Evolutionary conservation across 1,139 yeast genomes (phyloP), one percentile per base, ranked within the genome.

Genomic region (Magnusiomyces suaveolens): DNA sequence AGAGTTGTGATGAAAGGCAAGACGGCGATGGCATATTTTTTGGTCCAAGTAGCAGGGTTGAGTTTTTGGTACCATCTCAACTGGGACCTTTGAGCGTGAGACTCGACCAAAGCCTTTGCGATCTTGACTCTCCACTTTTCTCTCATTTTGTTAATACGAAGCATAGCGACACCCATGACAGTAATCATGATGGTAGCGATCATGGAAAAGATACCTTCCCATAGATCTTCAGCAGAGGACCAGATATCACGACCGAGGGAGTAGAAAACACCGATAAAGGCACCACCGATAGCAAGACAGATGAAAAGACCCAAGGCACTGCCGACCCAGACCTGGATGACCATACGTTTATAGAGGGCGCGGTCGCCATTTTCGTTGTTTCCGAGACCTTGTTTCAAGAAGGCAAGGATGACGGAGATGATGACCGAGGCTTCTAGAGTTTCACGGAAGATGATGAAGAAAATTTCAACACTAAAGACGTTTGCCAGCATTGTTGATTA

Each of bases 71-170:
- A 63, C 59, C 60, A 62, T 50, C 61, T 60, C 43, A 63, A 67
- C 10, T 64, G 61, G 39, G 61, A 63, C 29, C 64, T 63, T 32
- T 63, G 66, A 33, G 64, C 64, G 43, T 77, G 74, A 48, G 70
- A 67, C 59, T 78, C 76, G 53, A 81, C 69, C 57, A 84, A 76
- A 44, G 94, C 86, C 60, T 78, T 79, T 20, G 96, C 95, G 64
- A 90, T 78, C 73, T 90, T 90, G 61, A 87, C 77, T 74, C 96
- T 83, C 88, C 96, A 90, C 72, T 89, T 90, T 64, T 83, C 92
- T 70, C 87, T 83, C 82, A 90, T 79, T 73, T 89, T 90, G 70
- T 90, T 88, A 67, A 90, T 78, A 68, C 96, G 79, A 64, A 90
- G 78, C 84, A 90, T 86, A 65, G 95, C 94, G 62, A 90, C 73